Conservation (phyloP, 371 early-diverging fungal genomes). For the Saksenaea vasiformis region DNA sequence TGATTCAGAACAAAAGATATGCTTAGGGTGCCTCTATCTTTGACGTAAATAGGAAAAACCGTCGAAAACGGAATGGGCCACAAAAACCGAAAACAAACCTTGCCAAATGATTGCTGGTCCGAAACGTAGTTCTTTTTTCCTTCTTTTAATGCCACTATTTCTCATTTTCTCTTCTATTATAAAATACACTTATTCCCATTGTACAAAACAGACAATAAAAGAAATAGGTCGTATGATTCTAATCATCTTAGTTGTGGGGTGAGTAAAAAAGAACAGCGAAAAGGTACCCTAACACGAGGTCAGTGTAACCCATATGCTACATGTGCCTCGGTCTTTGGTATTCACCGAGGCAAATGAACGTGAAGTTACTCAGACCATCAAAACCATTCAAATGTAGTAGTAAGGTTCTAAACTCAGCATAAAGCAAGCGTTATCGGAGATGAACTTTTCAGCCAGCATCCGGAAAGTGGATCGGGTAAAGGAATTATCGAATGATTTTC, state of each 20-base stretch:
- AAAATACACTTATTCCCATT: no score
- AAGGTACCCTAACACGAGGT: conserved; percentile 24
- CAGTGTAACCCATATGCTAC: conserved; percentile 20
- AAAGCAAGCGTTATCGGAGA: neutral
- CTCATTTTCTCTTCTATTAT: no score
- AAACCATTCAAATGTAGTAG: neutral
- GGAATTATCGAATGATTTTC: neutral
- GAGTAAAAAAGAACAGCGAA: conserved; percentile 2
- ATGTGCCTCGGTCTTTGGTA: conserved; percentile 19
- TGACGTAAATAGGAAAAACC: neutral
- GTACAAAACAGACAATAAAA: neutral
- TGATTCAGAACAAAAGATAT: neutral
- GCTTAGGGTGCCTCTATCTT: neutral
- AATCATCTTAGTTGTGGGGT: neutral
- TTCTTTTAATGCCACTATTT: no score
- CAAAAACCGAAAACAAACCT: neutral
- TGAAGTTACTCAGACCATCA: neutral
- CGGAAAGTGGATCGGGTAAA: neutral
- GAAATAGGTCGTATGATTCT: neutral
- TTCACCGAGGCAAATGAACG: conserved; percentile 7
- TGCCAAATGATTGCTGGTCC: neutral
- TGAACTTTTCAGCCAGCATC: neutral
- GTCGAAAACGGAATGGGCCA: neutral
- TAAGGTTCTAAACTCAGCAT: neutral
- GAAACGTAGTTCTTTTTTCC: neutral